Conservation (phyloP, 2,329 filamentous ascomycete species). For the Polychaeton citri region DNA sequence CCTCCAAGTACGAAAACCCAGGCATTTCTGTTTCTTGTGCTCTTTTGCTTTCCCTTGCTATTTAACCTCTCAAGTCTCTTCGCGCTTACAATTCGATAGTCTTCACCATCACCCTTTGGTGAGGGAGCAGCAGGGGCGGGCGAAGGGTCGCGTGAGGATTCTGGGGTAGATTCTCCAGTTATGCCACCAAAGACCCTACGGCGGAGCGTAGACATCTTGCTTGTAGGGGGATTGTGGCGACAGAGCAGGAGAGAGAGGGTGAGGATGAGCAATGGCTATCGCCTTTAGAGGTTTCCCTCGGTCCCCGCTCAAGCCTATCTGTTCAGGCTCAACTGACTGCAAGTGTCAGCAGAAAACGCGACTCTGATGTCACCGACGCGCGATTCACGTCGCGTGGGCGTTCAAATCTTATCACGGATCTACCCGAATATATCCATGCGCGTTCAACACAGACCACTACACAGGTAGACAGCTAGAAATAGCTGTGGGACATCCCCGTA, state of each 20-base stretch:
- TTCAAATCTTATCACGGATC: neutral
- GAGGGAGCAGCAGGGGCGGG: constrained; percentile 24
- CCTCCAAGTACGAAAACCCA: constrained; percentile 81
- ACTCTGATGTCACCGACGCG: neutral
- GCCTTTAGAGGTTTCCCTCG: too few species aligned
- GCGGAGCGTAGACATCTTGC: constrained; percentile 19
- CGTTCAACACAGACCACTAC: too few species aligned
- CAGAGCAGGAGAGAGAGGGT: neutral
- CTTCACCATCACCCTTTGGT: constrained; percentile 19
- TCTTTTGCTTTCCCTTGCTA: constrained; percentile 11
- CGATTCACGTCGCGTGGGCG: too few species aligned
- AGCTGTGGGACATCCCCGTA: too few species aligned
- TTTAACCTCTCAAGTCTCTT: constrained; percentile 33
- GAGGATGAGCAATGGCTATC: neutral
- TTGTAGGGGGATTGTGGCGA: neutral
- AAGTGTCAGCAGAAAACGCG: neutral
- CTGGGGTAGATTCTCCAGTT: constrained; percentile 15
- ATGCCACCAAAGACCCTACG: constrained; percentile 21
- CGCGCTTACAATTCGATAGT: constrained; percentile 39
- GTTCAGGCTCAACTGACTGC: too few species aligned
- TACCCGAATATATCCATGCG: too few species aligned
- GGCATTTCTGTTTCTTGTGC: constrained; percentile 56
- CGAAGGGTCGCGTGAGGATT: constrained; percentile 26
- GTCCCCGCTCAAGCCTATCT: too few species aligned
- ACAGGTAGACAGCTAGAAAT: too few species aligned